Percentiles rank a stretch among this genome's conserved stretches.
Conservation (phyloP, 345 rosid genomes). For the Hibiscus tridactylites region DNA sequence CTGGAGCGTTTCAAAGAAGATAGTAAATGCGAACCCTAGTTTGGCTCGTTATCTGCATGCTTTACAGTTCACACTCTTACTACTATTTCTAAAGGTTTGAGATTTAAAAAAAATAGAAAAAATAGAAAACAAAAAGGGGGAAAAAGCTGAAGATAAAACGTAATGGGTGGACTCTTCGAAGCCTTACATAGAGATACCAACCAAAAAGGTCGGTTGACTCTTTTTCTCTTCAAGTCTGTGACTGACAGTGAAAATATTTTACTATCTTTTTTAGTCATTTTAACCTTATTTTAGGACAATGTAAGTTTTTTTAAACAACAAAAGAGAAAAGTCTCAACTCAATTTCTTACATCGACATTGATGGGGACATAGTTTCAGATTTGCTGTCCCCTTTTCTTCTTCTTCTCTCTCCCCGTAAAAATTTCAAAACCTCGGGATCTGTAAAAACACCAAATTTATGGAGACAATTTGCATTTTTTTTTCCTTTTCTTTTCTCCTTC, state of each 20-base stretch:
- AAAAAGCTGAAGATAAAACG: slow-evolving; percentile 29
- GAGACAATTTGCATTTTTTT: neutral
- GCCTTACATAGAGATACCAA: slow-evolving; percentile 59
- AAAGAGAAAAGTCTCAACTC: slow-evolving; percentile 4
- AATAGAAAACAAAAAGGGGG: neutral
- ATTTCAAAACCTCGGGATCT: slow-evolving; percentile 11
- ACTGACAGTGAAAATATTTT: neutral
- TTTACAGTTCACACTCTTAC: too few relatives aligned
- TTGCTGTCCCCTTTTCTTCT: neutral
- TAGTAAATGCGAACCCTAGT: slow-evolving; percentile 27
- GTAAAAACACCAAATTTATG: neutral
- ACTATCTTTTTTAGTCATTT: neutral
- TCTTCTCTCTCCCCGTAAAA: neutral
- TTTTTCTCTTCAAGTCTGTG: neutral
- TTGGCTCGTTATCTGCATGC: neutral
- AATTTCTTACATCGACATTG: neutral
- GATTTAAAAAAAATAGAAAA: neutral
- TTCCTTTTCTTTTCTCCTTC: too few relatives aligned
- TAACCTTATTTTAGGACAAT: neutral
- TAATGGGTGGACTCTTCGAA: slow-evolving; percentile 57
- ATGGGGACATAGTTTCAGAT: slow-evolving; percentile 6
- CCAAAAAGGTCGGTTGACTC: slow-evolving; percentile 69
- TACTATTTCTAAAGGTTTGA: neutral
- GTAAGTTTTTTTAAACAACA: neutral
- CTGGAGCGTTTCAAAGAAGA: neutral